Percentiles rank a stretch among this genome's conserved stretches.
Conservation (phyloP, 2,329 filamentous ascomycete species). For the Dactylellina haptotyla region DNA sequence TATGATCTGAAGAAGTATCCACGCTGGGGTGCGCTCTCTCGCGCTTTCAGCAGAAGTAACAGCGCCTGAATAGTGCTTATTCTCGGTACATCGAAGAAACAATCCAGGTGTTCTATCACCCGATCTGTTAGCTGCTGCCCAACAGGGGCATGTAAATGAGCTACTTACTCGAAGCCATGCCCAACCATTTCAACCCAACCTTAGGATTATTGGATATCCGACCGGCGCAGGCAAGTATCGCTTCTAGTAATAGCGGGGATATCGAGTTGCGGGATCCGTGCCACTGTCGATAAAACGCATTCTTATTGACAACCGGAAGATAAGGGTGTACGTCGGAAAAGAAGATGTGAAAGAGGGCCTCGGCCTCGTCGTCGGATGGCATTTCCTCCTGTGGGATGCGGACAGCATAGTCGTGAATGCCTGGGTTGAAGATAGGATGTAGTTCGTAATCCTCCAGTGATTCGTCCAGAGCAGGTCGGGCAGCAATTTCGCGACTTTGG, state of each 20-base stretch:
- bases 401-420: constrained; percentile 57
- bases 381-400: constrained; percentile 88
- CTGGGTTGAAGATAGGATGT: constrained; percentile 73
- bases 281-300: constrained; percentile 89
- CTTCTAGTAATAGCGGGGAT: constrained; percentile 87
- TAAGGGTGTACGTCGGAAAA: constrained; percentile 93
- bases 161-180: constrained; percentile 80
- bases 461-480: constrained; percentile 63
- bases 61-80: constrained; percentile 92
- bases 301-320: constrained; percentile 85
- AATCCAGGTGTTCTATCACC: constrained; percentile 80
- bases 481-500: constrained; percentile 68
- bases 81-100: constrained; percentile 90
- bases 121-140: constrained; percentile 20
- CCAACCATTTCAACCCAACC: constrained; percentile 91
- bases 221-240: constrained; percentile 88
- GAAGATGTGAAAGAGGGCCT: constrained; percentile 89
- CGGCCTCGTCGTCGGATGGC: constrained; percentile 83
- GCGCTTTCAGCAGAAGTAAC: constrained; percentile 85
- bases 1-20: constrained; percentile 97
- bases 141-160: background rate
- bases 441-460: constrained; percentile 75
- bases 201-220: constrained; percentile 83
- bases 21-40: constrained; percentile 88
- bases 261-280: constrained; percentile 81